phyloP scores from a whole-genome alignment of 768 basidiomycete species.

The Amanita muscaria region DNA sequence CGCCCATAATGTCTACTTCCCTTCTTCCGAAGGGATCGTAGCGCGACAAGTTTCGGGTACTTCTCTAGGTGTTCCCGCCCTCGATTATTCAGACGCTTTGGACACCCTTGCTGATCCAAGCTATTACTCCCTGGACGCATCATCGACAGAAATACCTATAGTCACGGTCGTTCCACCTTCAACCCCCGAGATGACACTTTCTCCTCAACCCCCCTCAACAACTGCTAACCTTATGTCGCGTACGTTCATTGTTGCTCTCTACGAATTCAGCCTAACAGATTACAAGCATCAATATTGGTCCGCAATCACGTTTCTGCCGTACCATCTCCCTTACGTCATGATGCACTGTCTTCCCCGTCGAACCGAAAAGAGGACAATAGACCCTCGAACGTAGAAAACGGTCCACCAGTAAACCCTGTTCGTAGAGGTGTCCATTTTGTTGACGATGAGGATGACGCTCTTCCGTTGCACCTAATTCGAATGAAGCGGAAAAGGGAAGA shows the following conservation, averaged over 20 bases:
- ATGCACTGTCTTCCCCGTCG: slow-evolving; percentile 14
- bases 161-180: slow-evolving; percentile 10
- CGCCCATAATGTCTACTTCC: slow-evolving; percentile 46
- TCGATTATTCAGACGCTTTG: slow-evolving; percentile 63
- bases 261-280: not conserved
- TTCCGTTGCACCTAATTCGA: slow-evolving; percentile 65
- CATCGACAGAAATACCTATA: slow-evolving; percentile 7
- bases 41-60: slow-evolving; percentile 37
- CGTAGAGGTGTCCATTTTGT: slow-evolving; percentile 59
- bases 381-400: slow-evolving; percentile 8
- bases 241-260: slow-evolving; percentile 1
- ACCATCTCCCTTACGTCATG: slow-evolving; percentile 43
- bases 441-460: slow-evolving; percentile 57
- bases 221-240: slow-evolving; percentile 4
- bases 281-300: slow-evolving; percentile 6
- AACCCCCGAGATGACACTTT: not conserved
- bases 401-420: slow-evolving; percentile 18
- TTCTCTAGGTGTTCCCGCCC: slow-evolving; percentile 52
- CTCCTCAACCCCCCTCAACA: slow-evolving; percentile 7
- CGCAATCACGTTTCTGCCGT: slow-evolving; percentile 25
- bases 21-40: slow-evolving; percentile 26
- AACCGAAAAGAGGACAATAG: not conserved
- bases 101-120: slow-evolving; percentile 54
- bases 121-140: slow-evolving; percentile 6
- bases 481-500: slow-evolving; percentile 67